Evolutionary conservation across 2,329 filamentous ascomycete genomes (phyloP), one percentile per base, ranked within the genome.

Genomic region (Microascus cirrosus): DNA sequence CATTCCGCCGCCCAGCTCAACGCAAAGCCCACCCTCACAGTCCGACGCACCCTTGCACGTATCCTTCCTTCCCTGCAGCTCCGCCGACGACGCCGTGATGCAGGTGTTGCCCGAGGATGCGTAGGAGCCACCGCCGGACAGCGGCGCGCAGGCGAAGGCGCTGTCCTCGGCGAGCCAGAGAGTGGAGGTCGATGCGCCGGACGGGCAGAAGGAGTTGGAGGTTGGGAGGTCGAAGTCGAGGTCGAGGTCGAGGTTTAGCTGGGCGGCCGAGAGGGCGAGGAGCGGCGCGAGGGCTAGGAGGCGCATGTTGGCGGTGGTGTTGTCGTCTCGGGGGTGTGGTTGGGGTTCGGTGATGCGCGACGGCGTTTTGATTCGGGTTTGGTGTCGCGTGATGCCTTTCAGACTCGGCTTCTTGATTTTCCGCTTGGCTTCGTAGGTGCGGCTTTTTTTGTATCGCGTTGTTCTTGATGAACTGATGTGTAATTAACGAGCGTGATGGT

Each of bases 81-180:
- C 42, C 5, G 25, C 18, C 15, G 28, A 24, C n/a, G 45, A 15
- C 25, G 55, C 20, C 12, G 55, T 50, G 55, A 57, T 57, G 55
- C 55, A 57, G 36, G 45, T 48, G 36, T 48, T 36, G 8, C 54
- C 54, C 22, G 54, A 10, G 20, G 36, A 28, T n/a, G 36, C 54
- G 45, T 36, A 24, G 18, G 25, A n/a, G 28, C 25, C 18, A 28
- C 36, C 22, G 45, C 35, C 22, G 15, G 15, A 13, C 12, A 52
- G 12, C 4, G 42, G 15, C 12, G 55, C 55, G 45, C 55, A 57
- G 45, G 55, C 45, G 55, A 52, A 57, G 25, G 55, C 55, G 36
- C 25, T 52, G 25, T 51, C 45, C 13, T 20, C 55, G 42, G 45
- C 48, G 55, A 57, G 51, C 55, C 55, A 57, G 45, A 57, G 55